Base-by-base conservation (phyloP, 768 basidiomycete species). In the Leccinum rimulosum region DNA sequence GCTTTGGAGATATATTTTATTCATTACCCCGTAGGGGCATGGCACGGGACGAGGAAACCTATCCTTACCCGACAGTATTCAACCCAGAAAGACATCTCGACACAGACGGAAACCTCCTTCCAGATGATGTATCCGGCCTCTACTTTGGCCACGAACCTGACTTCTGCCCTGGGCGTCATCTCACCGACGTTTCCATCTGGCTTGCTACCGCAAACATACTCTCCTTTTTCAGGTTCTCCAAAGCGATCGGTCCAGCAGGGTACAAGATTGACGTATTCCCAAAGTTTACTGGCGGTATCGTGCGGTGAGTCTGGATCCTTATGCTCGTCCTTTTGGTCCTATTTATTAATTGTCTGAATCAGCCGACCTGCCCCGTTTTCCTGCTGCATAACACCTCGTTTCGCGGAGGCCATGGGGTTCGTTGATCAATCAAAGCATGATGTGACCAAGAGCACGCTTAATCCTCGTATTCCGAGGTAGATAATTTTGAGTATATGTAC, bases 131-230 rank as follows among this genome's bases (percentile, higher is more conserved):
- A 8, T 64, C 64, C 2, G 43, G 59, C n/a, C 55, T 69, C 8
- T 68, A 40, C 17, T 77, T 75, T 53, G 76, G 77, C 3, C 75
- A 73, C 52, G 76, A 76, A 22, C 64, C 72, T 36, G 60, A 68
- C 52, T 52, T 54, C 1, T 66, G 63, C 31, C 52, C 68, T 11
- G 74, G 71, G 11, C 64, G 68, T 8, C 45, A 58, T 50, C 49
- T 68, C 35, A 69, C 66, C 17, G 48, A 50, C 17, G 48, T 62
- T 7, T 63, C 65, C 3, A 19, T 19, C 6, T 71, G 70, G 70
- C 59, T 68, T 17, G 65, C 62, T 9, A 55, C 55, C 7, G 63
- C 54, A 31, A 56, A 35, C n/a, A 65, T 71, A 56, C 47, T 72
- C 0, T 50, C 61, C 15, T 38, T 63, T 43, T 68, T 70, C 51